Evolutionary conservation across 2,329 filamentous ascomycete species (phyloP).

Genomic region (Cladosporium sp.): DNA sequence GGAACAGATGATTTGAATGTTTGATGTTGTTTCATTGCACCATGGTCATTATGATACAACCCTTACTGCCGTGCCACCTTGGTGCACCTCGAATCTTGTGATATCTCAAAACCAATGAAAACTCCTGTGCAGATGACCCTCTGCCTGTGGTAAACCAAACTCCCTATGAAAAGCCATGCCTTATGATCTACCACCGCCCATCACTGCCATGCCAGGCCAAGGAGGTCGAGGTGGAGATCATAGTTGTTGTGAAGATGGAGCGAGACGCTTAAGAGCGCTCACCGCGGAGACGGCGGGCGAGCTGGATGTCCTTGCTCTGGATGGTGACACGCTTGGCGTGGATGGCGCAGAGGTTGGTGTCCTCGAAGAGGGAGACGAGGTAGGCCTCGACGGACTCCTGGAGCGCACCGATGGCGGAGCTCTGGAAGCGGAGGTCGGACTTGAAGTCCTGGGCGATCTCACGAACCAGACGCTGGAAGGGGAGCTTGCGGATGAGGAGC

Average conservation of each 20-base stretch:
- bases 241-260: constrained; percentile 26
- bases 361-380: constrained; percentile 93
- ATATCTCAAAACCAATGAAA: constrained; percentile 35
- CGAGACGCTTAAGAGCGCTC: constrained; percentile 51
- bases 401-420: constrained; percentile 86
- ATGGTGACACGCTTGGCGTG: constrained; percentile 97
- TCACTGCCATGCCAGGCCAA: constrained; percentile 30
- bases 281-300: constrained; percentile 64
- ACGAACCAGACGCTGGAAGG: constrained; percentile 76
- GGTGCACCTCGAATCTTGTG: constrained; percentile 31
- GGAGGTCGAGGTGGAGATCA: constrained; percentile 34
- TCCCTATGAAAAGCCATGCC: constrained; percentile 26
- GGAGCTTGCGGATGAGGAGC: constrained; percentile 76
- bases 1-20: constrained; percentile 6
- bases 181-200: constrained; percentile 31
- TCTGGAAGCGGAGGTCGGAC: constrained; percentile 87
- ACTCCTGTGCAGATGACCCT: constrained; percentile 25
- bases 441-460: constrained; percentile 69
- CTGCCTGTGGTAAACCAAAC: constrained; percentile 26
- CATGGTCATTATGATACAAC: constrained; percentile 44
- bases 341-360: constrained; percentile 93
- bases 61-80: constrained; percentile 22
- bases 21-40: constrained; percentile 27
- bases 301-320: constrained; percentile 88
- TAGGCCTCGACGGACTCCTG: constrained; percentile 97